Evolutionary conservation across 306 rosid species (phyloP).

Genomic region (Mucuna pruriens): DNA sequence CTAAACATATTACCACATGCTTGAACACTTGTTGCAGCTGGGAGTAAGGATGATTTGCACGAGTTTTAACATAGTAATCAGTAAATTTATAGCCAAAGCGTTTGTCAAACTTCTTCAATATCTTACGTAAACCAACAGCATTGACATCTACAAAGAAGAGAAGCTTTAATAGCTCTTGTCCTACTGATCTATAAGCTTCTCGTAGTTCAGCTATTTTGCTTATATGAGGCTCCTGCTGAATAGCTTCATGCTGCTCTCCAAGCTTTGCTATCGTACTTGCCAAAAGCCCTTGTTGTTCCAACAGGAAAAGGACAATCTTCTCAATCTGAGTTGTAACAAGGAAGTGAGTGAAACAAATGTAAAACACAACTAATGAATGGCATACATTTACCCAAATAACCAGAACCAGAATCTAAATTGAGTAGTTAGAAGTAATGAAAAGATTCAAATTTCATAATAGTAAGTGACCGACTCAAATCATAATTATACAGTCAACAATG

Average conservation of each 20-base stretch:
- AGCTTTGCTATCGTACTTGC: conserved; percentile 79
- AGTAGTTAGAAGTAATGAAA: neutral
- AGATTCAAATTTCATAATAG: neutral
- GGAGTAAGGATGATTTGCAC: conserved; percentile 94
- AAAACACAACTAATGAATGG: conserved; percentile 8
- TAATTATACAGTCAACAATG: conserved; percentile 1
- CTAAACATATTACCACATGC: conserved; percentile 78
- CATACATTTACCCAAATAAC: neutral
- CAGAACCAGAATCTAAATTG: conserved; percentile 1
- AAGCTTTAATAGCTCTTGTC: conserved; percentile 78
- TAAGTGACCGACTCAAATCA: neutral
- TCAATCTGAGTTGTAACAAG: conserved; percentile 65
- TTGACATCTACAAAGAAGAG: conserved; percentile 80
- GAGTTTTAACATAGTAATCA: conserved; percentile 81
- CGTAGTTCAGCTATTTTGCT: conserved; percentile 60
- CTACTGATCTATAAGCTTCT: conserved; percentile 80
- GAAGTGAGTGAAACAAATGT: conserved; percentile 23
- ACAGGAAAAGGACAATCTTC: conserved; percentile 79
- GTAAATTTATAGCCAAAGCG: conserved; percentile 84
- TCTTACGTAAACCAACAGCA: conserved; percentile 92
- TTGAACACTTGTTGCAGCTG: conserved; percentile 95
- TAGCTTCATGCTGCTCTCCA: conserved; percentile 58
- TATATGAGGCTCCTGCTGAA: conserved; percentile 68
- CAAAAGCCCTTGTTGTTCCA: conserved; percentile 92
- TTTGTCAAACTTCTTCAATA: conserved; percentile 92